Evolutionary conservation across 306 rosid species (phyloP), one percentile per base, ranked within the genome.

Genomic region (Cicer bijugum): DNA sequence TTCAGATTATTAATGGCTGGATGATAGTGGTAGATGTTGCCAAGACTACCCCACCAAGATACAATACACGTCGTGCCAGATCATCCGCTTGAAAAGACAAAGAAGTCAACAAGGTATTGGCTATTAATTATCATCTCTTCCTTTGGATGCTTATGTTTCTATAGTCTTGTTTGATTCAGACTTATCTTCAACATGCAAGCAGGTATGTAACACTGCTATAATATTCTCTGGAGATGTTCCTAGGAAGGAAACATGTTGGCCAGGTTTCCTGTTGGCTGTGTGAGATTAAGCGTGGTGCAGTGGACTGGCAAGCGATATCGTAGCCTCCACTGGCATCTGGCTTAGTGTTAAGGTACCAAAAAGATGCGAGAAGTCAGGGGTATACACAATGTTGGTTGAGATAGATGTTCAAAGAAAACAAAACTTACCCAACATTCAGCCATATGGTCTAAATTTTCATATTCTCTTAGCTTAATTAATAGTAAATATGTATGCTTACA

Each of bases 11-110:
- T 47, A 93, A 93, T 80, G 98, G 97, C 12, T 89, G 97, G 97
- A 90, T 93, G 97, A 90, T 90, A 70, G 93, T 90, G 67, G 98
- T 90, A 40, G 98, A 93, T 84, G 91, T 82, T 76, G 98, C 97
- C 64, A 93, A 85, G 82, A 73, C 80, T 56, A 85, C 40, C 76
- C 86, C 89, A 20, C 82, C 87, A 50, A 89, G 85, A 79, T 75
- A 79, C 65, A 71, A 75, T 77, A 61, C 84, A 14, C 79, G 81
- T 43, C 78, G 37, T 10, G 73, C 75, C 23, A 77, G 84, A 81
- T 44, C 81, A 55, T 65, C 17, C 1, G 82, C 59, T 50, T 78
- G 83, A 74, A 44, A 70, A 63, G 73, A 37, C 8, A 75, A 28
- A 46, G 5, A 43, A 20, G 43, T 67, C 45, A 52, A 2, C 19